Evolutionary conservation across 169 alveolate species (phyloP).

Genomic region (Plasmodium fragile): DNA sequence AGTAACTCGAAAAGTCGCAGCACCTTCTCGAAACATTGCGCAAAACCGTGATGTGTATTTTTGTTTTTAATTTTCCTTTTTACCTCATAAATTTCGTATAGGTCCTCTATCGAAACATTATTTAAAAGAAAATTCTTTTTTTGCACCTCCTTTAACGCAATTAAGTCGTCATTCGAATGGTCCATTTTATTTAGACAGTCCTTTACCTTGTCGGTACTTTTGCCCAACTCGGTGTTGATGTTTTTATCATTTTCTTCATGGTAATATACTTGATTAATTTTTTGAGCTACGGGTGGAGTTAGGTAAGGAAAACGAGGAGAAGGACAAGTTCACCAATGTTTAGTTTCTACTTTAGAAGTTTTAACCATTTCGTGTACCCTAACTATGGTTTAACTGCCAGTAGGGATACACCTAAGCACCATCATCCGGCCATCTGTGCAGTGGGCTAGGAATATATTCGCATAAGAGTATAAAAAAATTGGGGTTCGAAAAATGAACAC

Average conservation of each 20-base stretch:
- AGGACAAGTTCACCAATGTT: neutral
- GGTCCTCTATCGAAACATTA: constrained; percentile 45
- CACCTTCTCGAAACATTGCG: neutral
- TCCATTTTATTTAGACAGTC: constrained; percentile 15
- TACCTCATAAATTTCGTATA: constrained; percentile 74
- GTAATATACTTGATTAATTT: constrained; percentile 46
- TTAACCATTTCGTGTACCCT: neutral
- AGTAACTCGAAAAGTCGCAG: neutral
- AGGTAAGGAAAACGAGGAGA: neutral
- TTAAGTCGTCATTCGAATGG: constrained; percentile 30
- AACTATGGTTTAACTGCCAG: neutral
- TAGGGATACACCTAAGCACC: neutral
- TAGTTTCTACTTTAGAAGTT: neutral
- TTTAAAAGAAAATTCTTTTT: constrained; percentile 35
- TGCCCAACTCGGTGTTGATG: constrained; percentile 23
- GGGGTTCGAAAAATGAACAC: neutral
- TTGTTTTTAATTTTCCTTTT: constrained; percentile 15
- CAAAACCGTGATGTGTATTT: neutral
- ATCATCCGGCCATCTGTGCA: neutral
- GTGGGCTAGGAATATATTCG: neutral
- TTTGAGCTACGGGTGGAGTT: constrained; percentile 22
- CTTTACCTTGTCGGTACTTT: constrained; percentile 40
- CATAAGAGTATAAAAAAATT: neutral
- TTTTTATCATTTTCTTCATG: constrained; percentile 54
- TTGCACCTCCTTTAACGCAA: constrained; percentile 35